Base-by-base conservation (phyloP, 495 filamentous ascomycete genomes). In the Pyrenula aspistea region DNA sequence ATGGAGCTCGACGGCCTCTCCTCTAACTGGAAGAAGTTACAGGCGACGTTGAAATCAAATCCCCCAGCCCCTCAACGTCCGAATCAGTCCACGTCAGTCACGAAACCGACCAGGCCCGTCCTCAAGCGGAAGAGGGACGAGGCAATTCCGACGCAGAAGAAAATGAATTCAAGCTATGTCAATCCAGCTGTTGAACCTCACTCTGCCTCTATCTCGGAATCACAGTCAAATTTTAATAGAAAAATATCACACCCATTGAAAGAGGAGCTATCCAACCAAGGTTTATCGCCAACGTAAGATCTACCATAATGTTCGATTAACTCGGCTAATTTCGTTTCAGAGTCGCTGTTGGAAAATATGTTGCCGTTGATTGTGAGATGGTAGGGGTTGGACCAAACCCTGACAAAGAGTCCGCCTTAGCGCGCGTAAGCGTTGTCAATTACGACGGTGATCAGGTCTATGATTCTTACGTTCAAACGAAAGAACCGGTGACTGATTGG, bases 281-380 rank as follows among this genome's bases (percentile, higher is more conserved):
- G 78, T 12, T 70, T 74, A 19, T 78, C 77, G 42, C 12, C 64
- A 22, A 72, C 59, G 75, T 77, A 47, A 68, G 73, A 66, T 21
- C 25, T 25, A n/a, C 20, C 25, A 36, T 10, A 49, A 47, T 21
- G 12, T 52, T 21, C 47, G 23, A 42, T 31, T 10, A 22, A 57
- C 24, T 49, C 24, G 20, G 36, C 42, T 56, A 51, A 66, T 66
- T 53, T 22, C 10, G 1, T 19, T 24, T n/a, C 56, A 77, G 74
- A 25, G 68, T 64, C 15, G 80, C 86, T 51, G 65, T 86, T 51
- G 91, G 91, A 54, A 93, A 89, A 77, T 97, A 93, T 64, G 68
- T 98, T 50, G 86, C 89, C 31, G 79, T 98, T 50, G 94, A 98
- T 73, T 97, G 93, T 70, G 93, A 98, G 72, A 98, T 98, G 93